Conservation (phyloP, 192 early-diverging fungal genomes). For the Coemansia sp. region DNA sequence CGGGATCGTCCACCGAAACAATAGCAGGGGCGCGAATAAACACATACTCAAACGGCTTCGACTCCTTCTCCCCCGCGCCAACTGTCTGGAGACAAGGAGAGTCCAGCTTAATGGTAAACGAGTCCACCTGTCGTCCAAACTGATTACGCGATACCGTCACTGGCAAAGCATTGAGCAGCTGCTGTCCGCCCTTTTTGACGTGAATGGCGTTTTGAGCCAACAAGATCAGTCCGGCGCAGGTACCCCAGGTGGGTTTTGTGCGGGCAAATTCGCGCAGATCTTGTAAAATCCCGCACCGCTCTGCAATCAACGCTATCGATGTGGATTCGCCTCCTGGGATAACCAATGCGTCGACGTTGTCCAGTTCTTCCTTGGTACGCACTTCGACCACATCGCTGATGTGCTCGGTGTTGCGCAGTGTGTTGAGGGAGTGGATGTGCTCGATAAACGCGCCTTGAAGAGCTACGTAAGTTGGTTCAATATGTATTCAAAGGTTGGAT, state of each 20-base stretch:
- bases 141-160: conserved; percentile 88
- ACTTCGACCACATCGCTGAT: conserved; percentile 50
- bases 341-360: conserved; percentile 78
- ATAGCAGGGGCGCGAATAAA: conserved; percentile 98
- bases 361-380: conserved; percentile 68
- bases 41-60: conserved; percentile 58
- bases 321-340: conserved; percentile 96
- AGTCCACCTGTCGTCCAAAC: conserved; percentile 91
- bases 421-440: conserved; percentile 78
- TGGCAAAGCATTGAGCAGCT: conserved; percentile 75
- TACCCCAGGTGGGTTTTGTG: conserved; percentile 82
- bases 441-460: conserved; percentile 96
- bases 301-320: conserved; percentile 89
- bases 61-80: conserved; percentile 3
- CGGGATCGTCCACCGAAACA: conserved; percentile 58
- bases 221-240: conserved; percentile 95
- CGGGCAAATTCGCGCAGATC: conserved; percentile 74
- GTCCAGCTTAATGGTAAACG: conserved; percentile 73
- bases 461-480: conserved; percentile 40
- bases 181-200: conserved; percentile 84
- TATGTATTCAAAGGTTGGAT: background rate
- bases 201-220: conserved; percentile 70
- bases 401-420: conserved; percentile 58
- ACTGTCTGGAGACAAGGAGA: conserved; percentile 47
- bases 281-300: conserved; percentile 77